Conservation (phyloP, 2,329 filamentous ascomycete species). For the Aspergillus glaucus region DNA sequence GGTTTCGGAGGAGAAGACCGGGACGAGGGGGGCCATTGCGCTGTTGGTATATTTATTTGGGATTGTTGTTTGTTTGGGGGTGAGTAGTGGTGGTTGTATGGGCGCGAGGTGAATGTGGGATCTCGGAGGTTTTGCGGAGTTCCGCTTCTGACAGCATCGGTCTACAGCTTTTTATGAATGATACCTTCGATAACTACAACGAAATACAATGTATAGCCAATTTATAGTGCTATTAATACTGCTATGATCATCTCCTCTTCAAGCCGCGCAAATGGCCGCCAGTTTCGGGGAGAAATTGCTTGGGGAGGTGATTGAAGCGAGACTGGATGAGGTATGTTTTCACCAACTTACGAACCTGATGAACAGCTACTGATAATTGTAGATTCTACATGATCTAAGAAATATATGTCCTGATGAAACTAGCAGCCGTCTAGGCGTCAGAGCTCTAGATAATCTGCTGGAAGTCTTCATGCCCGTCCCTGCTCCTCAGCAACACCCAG, state of each 20-base stretch:
- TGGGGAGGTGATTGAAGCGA: slow-evolving; percentile 44
- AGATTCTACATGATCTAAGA: slow-evolving; percentile 27
- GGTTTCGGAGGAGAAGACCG: slow-evolving; percentile 47
- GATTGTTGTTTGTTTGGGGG: background rate
- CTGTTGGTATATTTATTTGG: background rate
- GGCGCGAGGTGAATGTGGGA: background rate
- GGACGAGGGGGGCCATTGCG: slow-evolving; percentile 51
- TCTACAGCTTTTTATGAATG: background rate
- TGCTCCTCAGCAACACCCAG: slow-evolving; percentile 4
- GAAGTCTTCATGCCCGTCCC: slow-evolving; percentile 27
- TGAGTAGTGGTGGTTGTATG: background rate
- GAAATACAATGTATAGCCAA: background rate
- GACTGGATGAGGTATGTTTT: slow-evolving; percentile 45
- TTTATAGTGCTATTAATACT: background rate
- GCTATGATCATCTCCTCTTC: background rate
- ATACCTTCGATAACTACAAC: background rate
- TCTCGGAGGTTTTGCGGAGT: background rate
- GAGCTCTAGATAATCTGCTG: slow-evolving; percentile 42
- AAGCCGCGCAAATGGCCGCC: slow-evolving; percentile 20
- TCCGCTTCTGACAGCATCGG: background rate
- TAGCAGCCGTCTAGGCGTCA: slow-evolving; percentile 35
- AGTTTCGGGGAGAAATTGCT: slow-evolving; percentile 49
- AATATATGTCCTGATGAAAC: slow-evolving; percentile 17
- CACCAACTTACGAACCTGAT: background rate
- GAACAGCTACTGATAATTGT: background rate